These are phyloP conservation scores for Phytophthora colocasiae DNA, from an alignment of 352 stramenopile genomes.

Conservation along the genomic window DNA sequence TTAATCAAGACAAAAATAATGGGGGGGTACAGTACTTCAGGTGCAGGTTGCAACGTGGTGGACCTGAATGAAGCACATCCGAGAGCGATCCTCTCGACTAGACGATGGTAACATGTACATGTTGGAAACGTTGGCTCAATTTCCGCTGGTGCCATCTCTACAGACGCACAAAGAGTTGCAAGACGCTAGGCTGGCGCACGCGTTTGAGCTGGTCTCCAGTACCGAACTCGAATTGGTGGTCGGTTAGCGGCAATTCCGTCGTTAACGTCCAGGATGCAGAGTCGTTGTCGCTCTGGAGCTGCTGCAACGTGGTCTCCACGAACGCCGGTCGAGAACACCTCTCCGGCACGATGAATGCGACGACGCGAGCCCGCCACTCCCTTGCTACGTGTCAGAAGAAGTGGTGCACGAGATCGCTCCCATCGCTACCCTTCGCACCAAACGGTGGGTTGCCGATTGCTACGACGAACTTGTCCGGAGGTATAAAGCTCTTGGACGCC, in stretches of 20 bases:
- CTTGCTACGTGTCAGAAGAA: constrained; percentile 59
- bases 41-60: neutral
- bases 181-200: constrained; percentile 72
- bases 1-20: constrained; percentile 6
- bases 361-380: constrained; percentile 56
- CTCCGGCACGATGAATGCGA: constrained; percentile 79
- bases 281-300: constrained; percentile 14
- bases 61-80: constrained; percentile 5
- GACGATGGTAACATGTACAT: constrained; percentile 7
- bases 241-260: constrained; percentile 39
- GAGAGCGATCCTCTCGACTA: constrained; percentile 2
- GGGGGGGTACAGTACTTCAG: too few species aligned
- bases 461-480: constrained; percentile 37
- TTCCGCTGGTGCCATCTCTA: too few species aligned
- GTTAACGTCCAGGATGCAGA: constrained; percentile 39
- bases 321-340: constrained; percentile 58
- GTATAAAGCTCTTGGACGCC: constrained; percentile 30
- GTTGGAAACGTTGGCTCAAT: neutral
- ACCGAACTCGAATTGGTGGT: constrained; percentile 71
- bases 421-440: constrained; percentile 36
- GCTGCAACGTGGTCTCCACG: constrained; percentile 43
- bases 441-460: constrained; percentile 79
- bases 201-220: constrained; percentile 37
- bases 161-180: constrained; percentile 47
- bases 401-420: constrained; percentile 55